phyloP scores from a whole-genome alignment of 2,329 filamentous ascomycete species.

The Exophiala sp. region DNA sequence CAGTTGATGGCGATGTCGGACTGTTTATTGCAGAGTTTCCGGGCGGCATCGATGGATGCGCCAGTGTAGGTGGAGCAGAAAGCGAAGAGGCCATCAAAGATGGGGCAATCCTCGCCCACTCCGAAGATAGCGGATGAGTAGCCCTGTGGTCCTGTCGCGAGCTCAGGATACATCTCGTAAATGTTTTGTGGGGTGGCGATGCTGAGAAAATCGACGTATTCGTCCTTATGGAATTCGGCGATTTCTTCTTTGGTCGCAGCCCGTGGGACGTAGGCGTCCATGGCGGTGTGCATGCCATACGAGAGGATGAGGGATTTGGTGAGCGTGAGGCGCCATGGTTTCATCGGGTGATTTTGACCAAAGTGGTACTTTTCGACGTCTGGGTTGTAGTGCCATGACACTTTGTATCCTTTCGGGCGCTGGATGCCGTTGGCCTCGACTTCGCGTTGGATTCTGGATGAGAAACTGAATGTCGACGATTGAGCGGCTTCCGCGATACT shows the following conservation, averaged over 20 bases:
- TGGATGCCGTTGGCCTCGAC: slow-evolving; percentile 66
- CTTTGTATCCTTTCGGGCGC: slow-evolving; percentile 78
- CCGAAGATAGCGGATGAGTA: slow-evolving; percentile 64
- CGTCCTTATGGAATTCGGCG: slow-evolving; percentile 76
- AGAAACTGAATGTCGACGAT: slow-evolving; percentile 44
- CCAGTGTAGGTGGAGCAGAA: slow-evolving; percentile 94
- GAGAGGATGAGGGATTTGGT: slow-evolving; percentile 92
- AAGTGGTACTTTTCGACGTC: slow-evolving; percentile 97
- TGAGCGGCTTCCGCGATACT: neutral
- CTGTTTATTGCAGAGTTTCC: slow-evolving; percentile 79
- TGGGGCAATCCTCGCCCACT: slow-evolving; percentile 88
- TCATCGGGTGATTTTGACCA: slow-evolving; percentile 96
- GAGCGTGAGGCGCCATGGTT: slow-evolving; percentile 92
- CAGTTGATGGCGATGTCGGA: slow-evolving; percentile 97
- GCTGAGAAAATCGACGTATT: slow-evolving; percentile 86
- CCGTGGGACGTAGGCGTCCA: slow-evolving; percentile 88
- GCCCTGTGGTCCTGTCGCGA: slow-evolving; percentile 22
- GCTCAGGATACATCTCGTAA: slow-evolving; percentile 48
- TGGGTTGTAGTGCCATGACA: slow-evolving; percentile 94
- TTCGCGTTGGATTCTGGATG: slow-evolving; percentile 52
- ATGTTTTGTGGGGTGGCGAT: slow-evolving; percentile 68
- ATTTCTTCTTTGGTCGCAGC: slow-evolving; percentile 85
- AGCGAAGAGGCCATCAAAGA: slow-evolving; percentile 93
- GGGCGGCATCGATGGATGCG: slow-evolving; percentile 83
- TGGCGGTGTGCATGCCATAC: slow-evolving; percentile 93